A percentile compares a stretch with the other conserved stretches of the same genome.
These are phyloP conservation scores for Diaporthe aspalathi DNA, from an alignment of 2,329 filamentous ascomycete species.

Conservation along the genomic window DNA sequence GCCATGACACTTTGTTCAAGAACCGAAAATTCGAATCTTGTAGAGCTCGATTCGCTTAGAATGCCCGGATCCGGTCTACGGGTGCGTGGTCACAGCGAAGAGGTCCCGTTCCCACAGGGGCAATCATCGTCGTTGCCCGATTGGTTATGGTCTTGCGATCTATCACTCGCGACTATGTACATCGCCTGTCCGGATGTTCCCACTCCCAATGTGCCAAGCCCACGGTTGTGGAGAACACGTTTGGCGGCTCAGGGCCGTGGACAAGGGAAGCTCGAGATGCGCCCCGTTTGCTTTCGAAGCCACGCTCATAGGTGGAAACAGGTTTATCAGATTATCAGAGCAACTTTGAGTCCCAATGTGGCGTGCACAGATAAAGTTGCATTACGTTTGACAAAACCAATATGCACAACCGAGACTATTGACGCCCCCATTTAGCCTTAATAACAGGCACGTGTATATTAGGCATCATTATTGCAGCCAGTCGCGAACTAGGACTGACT, in stretches of 20 bases:
- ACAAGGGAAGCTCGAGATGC: background rate
- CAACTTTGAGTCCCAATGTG: background rate
- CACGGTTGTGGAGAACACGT: conserved; percentile 4
- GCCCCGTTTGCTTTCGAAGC: background rate
- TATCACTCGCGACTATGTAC: too few species aligned
- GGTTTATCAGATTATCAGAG: background rate
- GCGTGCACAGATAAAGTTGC: background rate
- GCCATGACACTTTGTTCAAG: background rate
- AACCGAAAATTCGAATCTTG: background rate
- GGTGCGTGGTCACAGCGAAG: background rate
- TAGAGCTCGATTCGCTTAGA: too few species aligned
- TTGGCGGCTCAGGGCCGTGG: background rate
- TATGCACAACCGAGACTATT: background rate
- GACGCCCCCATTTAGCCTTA: background rate
- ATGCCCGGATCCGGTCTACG: background rate
- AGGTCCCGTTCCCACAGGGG: background rate
- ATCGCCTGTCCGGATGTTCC: too few species aligned
- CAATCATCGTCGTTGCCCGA: background rate
- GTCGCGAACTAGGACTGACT: background rate
- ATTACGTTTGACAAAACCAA: background rate
- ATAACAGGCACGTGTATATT: background rate
- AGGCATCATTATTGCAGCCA: background rate
- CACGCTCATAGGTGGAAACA: conserved; percentile 12
- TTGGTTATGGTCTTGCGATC: too few species aligned
- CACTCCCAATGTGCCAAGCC: conserved; percentile 1